Percentiles rank a stretch among this genome's conserved stretches.
phyloP scores from a whole-genome alignment of 2,329 filamentous ascomycete genomes.

The Cryoendolithus antarcticus region DNA sequence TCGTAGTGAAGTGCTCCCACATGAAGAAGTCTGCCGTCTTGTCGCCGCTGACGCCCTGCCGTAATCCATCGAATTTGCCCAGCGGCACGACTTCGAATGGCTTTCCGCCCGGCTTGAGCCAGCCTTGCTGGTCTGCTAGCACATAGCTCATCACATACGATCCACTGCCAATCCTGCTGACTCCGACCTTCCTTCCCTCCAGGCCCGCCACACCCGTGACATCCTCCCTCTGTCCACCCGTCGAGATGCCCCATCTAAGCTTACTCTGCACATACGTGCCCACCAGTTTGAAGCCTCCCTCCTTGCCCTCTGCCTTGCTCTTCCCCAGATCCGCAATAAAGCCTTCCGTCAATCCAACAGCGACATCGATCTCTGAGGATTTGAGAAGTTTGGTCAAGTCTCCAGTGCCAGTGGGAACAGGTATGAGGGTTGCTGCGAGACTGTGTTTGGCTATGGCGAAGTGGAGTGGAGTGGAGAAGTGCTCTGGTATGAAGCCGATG shows the following conservation, averaged over 20 bases:
- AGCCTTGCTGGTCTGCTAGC: conserved; percentile 75
- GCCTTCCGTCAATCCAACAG: conserved; percentile 87
- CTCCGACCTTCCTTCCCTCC: conserved; percentile 64
- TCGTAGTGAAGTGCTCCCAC: conserved; percentile 99
- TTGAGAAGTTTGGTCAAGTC: conserved; percentile 89
- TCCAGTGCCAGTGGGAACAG: conserved; percentile 87
- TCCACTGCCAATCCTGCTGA: conserved; percentile 76
- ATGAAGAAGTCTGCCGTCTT: conserved; percentile 83
- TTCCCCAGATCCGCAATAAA: conserved; percentile 85
- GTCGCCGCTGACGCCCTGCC: conserved; percentile 44
- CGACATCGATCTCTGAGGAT: conserved; percentile 70
- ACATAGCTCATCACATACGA: conserved; percentile 95
- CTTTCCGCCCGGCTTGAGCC: conserved; percentile 39
- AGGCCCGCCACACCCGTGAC: conserved; percentile 56
- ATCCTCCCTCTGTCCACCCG: conserved; percentile 57
- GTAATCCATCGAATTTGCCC: conserved; percentile 61
- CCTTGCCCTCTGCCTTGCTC: conserved; percentile 28
- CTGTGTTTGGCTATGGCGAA: conserved; percentile 66
- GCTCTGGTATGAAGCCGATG: conserved; percentile 41
- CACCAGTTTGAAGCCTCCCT: conserved; percentile 61
- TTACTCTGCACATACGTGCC: conserved; percentile 92
- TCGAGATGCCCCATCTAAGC: conserved; percentile 89
- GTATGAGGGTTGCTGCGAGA: conserved; percentile 52
- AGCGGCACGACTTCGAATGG: conserved; percentile 58
- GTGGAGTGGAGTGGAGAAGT: conserved; percentile 84